Evolutionary conservation across 495 filamentous ascomycete species (phyloP).

Genomic region (Lasiosphaeriaceae sp.): DNA sequence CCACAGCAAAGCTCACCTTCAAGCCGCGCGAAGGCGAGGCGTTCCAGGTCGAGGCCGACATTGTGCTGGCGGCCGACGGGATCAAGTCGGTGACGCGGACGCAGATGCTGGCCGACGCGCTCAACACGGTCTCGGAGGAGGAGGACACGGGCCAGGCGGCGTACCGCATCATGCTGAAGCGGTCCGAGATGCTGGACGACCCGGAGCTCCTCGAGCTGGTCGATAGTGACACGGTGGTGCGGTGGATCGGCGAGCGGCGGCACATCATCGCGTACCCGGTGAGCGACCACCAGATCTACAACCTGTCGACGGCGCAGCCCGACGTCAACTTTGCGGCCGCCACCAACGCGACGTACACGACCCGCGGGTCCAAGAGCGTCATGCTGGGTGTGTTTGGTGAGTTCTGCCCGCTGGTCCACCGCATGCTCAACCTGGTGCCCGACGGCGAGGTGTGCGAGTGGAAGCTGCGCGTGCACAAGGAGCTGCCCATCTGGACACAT

Average conservation of each 20-base stretch:
- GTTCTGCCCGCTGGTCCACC: slow-evolving; percentile 68
- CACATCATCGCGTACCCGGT: slow-evolving; percentile 86
- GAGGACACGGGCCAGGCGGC: slow-evolving; percentile 73
- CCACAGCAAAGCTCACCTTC: slow-evolving; percentile 52
- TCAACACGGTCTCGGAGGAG: slow-evolving; percentile 54
- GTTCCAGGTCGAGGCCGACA: slow-evolving; percentile 57
- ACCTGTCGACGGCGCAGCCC: slow-evolving; percentile 71
- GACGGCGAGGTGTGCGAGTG: slow-evolving; percentile 80
- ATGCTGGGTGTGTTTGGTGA: slow-evolving; percentile 66
- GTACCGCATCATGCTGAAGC: slow-evolving; percentile 79
- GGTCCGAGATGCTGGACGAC: slow-evolving; percentile 62
- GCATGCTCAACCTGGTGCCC: slow-evolving; percentile 72
- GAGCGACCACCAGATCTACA: slow-evolving; percentile 70
- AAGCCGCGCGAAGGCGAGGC: slow-evolving; percentile 54
- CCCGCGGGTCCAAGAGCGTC: slow-evolving; percentile 60
- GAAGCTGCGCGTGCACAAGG: slow-evolving; percentile 69
- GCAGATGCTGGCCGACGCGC: slow-evolving; percentile 51
- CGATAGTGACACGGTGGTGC: slow-evolving; percentile 61
- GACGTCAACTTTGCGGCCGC: slow-evolving; percentile 69
- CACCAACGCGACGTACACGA: slow-evolving; percentile 73
- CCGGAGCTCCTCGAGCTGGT: slow-evolving; percentile 65
- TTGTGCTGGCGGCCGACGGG: slow-evolving; percentile 69
- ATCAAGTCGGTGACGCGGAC: slow-evolving; percentile 64
- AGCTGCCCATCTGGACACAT: slow-evolving; percentile 66
- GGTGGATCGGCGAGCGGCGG: slow-evolving; percentile 73